phyloP scores from a whole-genome alignment of 225 moss, liverwort and hornwort species.

The Polytrichum formosum region DNA sequence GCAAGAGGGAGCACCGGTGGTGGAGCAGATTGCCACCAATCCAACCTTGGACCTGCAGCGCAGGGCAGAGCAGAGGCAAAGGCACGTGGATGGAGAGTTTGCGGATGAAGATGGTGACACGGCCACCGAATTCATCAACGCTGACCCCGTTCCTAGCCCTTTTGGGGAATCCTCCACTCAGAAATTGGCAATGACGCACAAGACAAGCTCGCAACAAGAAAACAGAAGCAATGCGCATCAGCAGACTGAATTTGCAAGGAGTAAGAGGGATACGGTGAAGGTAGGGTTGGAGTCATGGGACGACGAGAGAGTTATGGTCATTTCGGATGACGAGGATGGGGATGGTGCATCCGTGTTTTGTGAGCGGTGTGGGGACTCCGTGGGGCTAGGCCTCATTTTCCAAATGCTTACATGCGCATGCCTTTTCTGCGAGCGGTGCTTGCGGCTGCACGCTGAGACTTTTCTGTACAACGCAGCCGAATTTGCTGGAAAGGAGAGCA shows the following conservation, averaged over 20 bases:
- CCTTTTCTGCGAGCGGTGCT: conserved; percentile 50
- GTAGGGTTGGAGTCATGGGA: conserved; percentile 7
- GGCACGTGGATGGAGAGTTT: conserved; percentile 38
- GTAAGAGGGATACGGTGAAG: background rate
- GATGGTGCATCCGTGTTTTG: conserved; percentile 35
- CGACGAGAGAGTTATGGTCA: conserved; percentile 8
- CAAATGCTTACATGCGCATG: conserved; percentile 43
- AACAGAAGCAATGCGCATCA: background rate
- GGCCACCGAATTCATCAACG: conserved; percentile 53
- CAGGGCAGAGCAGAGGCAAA: conserved; percentile 17
- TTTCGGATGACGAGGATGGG: conserved; percentile 39
- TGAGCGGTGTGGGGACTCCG: conserved; percentile 35
- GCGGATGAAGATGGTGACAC: conserved; percentile 61
- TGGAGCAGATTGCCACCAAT: conserved; percentile 37
- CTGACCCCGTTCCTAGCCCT: conserved; percentile 32
- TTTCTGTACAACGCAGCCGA: conserved; percentile 23
- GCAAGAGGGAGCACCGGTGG: conserved; percentile 40
- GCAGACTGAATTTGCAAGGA: background rate
- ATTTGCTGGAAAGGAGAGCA: background rate
- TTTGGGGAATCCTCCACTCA: background rate
- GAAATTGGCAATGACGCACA: background rate
- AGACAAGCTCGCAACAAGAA: background rate
- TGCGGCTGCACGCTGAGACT: conserved; percentile 36
- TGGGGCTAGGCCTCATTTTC: conserved; percentile 23
- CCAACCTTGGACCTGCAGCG: conserved; percentile 15